Base-by-base conservation (phyloP, 495 filamentous ascomycete species). In the Tricharina praecox region DNA sequence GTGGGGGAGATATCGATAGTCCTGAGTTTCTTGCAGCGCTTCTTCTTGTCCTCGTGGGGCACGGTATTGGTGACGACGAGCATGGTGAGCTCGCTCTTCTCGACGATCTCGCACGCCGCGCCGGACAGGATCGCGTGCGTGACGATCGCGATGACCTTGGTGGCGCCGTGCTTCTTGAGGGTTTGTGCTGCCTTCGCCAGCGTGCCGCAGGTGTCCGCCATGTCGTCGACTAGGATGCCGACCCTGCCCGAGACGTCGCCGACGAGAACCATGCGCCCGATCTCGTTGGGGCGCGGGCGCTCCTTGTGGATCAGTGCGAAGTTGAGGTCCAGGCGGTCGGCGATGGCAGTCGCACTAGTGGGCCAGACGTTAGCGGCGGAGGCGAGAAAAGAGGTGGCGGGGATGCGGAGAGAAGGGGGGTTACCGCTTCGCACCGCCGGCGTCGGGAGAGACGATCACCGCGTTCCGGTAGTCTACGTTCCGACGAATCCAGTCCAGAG, bases 221-320 rank as follows among this genome's bases (percentile, higher is more conserved):
- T 87, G 53, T 85, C 79, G 57, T 77, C 70, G 40, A 72, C 70
- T 7, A 73, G 67, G 41, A 73, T 70, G n/a, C 68, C 68, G 21
- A 70, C 66, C 54, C 71, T 72, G 61, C 69, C 65, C 63, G 76
- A 72, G 53, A 75, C 71, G 40, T 82, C 81, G 41, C 84, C 84
- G 48, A 93, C 81, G 26, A 93, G 79, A 54, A 93, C 86, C 90
- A 97, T 97, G 56, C 82, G 82, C 18, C 81, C 85, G 52, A 96
- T 88, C 64, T 94, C 90, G 62, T 94, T 95, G 45, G 90, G 88
- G 19, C 86, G 75, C 0, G 87, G 81, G 45, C 90, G 85, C 66
- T 96, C 88, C 67, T 96, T 96, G 76, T 96, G 90, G 60, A 97
- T 97, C 25, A 97, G 77, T n/a, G 90, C 90, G 65, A 97, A 97